These are phyloP conservation scores for Cordyceps javanica DNA, from an alignment of 2,329 filamentous ascomycete species.

Conservation along the genomic window DNA sequence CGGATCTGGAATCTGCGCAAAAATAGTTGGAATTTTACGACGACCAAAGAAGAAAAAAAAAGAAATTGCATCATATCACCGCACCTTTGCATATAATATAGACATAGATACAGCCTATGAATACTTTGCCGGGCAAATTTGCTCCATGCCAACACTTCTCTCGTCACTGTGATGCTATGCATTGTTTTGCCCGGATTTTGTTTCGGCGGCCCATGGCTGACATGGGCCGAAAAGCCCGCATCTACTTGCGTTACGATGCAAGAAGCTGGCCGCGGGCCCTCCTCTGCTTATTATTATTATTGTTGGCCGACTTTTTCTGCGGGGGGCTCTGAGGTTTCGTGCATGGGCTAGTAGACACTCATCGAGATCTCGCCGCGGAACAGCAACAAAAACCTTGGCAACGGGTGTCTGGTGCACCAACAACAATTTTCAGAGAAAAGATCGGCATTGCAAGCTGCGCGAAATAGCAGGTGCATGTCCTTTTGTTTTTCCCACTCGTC, in stretches of 20 bases:
- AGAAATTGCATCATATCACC: background rate
- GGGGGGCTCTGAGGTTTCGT: background rate
- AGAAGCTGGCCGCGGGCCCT: too few relatives aligned
- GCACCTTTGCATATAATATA: background rate
- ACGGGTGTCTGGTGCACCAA: too few relatives aligned
- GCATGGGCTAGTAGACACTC: too few relatives aligned
- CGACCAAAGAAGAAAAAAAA: background rate
- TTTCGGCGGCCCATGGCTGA: too few relatives aligned
- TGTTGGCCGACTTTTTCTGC: too few relatives aligned
- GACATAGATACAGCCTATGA: conserved; percentile 6
- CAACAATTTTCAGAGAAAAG: background rate
- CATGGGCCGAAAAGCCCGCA: too few relatives aligned
- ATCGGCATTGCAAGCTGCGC: background rate
- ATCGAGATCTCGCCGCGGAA: background rate
- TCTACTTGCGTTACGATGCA: too few relatives aligned
- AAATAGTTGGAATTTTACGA: background rate
- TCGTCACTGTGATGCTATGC: too few relatives aligned
- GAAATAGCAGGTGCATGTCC: background rate
- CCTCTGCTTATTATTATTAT: too few relatives aligned
- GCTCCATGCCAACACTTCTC: background rate
- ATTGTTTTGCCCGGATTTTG: too few relatives aligned
- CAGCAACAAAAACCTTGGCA: background rate
- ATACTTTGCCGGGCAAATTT: background rate
- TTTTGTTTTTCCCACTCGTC: background rate
- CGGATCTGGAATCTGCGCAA: conserved; percentile 4